Conservation (phyloP, 495 filamentous ascomycete species). For the Trichocladium antarcticum region DNA sequence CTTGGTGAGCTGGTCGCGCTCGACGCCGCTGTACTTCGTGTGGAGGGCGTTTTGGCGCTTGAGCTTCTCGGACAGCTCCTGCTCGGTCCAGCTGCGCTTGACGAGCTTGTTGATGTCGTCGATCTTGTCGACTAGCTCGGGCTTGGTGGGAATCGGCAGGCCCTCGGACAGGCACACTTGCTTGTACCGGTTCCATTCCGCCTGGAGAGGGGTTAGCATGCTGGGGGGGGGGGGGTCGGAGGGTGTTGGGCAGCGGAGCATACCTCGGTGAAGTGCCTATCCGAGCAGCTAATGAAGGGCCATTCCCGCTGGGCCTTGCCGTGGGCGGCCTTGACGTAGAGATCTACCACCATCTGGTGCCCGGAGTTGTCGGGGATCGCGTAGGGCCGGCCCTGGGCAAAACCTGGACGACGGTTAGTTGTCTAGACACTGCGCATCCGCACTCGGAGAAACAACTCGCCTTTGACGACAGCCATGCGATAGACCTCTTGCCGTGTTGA, state of each 20-base stretch:
- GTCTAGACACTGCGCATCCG: background rate
- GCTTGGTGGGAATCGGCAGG: constrained; percentile 55
- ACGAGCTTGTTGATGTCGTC: constrained; percentile 69
- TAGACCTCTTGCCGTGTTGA: constrained; percentile 62
- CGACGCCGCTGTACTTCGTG: constrained; percentile 47
- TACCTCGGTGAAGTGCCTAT: constrained; percentile 64
- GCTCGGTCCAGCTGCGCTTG: constrained; percentile 65
- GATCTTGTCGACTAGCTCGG: constrained; percentile 57
- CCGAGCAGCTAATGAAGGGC: constrained; percentile 75
- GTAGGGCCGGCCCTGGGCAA: constrained; percentile 69
- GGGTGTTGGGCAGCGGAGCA: constrained; percentile 5
- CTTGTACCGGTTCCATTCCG: constrained; percentile 76
- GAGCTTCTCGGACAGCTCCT: constrained; percentile 68
- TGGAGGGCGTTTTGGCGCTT: constrained; percentile 52
- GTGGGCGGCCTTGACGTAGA: constrained; percentile 61
- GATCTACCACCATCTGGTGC: constrained; percentile 60
- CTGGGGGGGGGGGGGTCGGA: background rate
- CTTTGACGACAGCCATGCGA: constrained; percentile 75
- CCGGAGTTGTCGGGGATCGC: constrained; percentile 59
- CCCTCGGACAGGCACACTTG: constrained; percentile 60
- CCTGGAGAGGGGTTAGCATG: constrained; percentile 36
- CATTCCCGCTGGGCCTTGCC: constrained; percentile 68
- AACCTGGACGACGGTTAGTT: constrained; percentile 39
- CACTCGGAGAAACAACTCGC: constrained; percentile 33
- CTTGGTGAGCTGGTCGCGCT: constrained; percentile 50